phyloP scores from a whole-genome alignment of 1,284 basidiomycete species.

The Cryptococcus neoformans region DNA sequence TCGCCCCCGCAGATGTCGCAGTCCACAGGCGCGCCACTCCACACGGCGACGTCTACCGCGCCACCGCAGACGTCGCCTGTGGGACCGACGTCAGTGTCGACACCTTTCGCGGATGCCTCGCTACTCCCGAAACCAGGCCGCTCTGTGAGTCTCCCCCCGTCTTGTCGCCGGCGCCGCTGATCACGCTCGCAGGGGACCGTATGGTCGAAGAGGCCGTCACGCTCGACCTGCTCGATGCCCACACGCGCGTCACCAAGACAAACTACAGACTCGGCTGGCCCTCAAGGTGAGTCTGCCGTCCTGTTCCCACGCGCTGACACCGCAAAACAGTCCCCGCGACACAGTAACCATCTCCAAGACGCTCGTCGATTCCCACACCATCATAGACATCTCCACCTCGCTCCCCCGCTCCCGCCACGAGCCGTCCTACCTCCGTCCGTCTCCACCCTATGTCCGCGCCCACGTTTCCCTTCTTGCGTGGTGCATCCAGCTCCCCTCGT shows the following conservation, averaged over 20 bases:
- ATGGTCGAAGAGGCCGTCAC: conserved; percentile 81
- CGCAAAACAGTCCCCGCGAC: conserved; percentile 68
- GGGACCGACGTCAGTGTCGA: conserved; percentile 66
- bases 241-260: conserved; percentile 81
- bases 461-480: conserved; percentile 85
- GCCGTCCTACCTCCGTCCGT: conserved; percentile 86
- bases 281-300: no score
- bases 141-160: conserved; percentile 54
- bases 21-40: conserved; percentile 52
- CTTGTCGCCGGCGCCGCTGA: neutral
- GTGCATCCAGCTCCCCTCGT: conserved; percentile 70
- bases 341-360: conserved; percentile 88
- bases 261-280: conserved; percentile 95
- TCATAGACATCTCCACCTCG: conserved; percentile 94
- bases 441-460: conserved; percentile 92
- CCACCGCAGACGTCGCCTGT: conserved; percentile 72
- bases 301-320: neutral
- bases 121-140: conserved; percentile 77
- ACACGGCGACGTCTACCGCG: conserved; percentile 74
- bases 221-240: conserved; percentile 80
- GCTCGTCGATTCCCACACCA: conserved; percentile 71
- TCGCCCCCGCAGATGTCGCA: conserved; percentile 45
- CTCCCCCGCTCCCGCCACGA: conserved; percentile 86
- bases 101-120: conserved; percentile 75
- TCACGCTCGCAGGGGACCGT: conserved; percentile 76